Conservation (phyloP, 257 asterid genomes). For the Solanum pennellii region DNA sequence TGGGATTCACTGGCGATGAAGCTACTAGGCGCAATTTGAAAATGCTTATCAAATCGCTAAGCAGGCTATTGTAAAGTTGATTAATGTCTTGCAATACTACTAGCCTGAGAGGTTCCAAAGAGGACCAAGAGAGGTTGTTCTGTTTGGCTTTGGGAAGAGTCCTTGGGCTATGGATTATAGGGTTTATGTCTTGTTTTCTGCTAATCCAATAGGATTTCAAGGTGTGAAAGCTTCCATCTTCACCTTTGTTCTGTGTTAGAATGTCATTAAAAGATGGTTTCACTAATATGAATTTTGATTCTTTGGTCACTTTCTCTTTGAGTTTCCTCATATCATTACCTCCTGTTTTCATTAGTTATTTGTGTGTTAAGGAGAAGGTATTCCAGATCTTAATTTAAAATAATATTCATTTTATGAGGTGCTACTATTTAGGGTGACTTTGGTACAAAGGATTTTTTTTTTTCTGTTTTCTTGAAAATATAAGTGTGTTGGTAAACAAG, state of each 20-base stretch:
- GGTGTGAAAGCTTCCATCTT: background rate
- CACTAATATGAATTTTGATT: background rate
- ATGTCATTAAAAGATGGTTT: background rate
- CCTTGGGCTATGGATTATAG: background rate
- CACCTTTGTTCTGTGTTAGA: background rate
- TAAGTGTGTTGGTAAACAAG: background rate
- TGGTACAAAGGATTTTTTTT: background rate
- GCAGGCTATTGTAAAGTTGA: conserved; percentile 57
- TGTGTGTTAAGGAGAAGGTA: background rate
- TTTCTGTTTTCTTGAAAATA: background rate
- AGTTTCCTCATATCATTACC: background rate
- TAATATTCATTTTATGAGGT: background rate
- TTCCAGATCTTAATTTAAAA: too few species aligned
- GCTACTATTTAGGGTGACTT: background rate
- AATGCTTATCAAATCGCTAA: conserved; percentile 76
- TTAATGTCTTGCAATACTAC: background rate
- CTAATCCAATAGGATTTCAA: background rate
- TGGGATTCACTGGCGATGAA: conserved; percentile 91
- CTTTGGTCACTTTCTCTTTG: background rate
- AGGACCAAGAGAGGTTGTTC: background rate
- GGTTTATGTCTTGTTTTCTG: background rate
- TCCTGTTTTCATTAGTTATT: background rate
- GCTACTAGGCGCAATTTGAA: conserved; percentile 78
- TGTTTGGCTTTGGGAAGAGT: background rate
- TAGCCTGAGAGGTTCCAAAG: background rate